Evolutionary conservation across 352 stramenopile species (phyloP).

Genomic region (Pythium oligandrum): DNA sequence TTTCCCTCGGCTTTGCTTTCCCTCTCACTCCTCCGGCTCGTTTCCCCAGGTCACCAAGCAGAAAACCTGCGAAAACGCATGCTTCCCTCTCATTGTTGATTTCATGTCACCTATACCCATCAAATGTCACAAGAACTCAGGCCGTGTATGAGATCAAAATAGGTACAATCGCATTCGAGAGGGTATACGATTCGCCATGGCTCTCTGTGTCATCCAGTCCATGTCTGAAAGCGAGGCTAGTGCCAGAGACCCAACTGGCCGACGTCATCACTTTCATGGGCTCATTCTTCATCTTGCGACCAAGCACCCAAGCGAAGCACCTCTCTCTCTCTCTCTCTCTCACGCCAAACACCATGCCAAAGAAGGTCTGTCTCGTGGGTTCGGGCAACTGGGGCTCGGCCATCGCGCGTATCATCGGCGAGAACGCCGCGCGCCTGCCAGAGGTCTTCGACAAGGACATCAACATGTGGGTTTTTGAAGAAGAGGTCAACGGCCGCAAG

Average conservation of each 20-base stretch:
- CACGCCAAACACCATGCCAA: conserved; percentile 26
- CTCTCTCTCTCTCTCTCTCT: conserved; percentile 2
- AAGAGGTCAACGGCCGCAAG: conserved; percentile 84
- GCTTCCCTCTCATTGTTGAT: conserved; percentile 3
- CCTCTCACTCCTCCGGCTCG: neutral
- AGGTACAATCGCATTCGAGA: neutral
- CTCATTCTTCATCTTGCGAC: conserved; percentile 2
- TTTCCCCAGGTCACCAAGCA: conserved; percentile 9
- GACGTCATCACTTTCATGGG: conserved; percentile 4
- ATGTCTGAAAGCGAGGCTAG: no score
- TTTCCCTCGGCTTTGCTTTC: conserved; percentile 1
- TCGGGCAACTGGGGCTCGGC: conserved; percentile 82
- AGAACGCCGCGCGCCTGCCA: conserved; percentile 51
- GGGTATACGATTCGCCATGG: conserved; percentile 1
- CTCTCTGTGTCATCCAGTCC: neutral
- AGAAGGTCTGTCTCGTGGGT: conserved; percentile 75
- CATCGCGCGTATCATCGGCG: conserved; percentile 80
- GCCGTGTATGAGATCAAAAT: no score
- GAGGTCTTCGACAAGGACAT: conserved; percentile 87
- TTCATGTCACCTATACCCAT: neutral
- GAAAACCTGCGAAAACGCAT: conserved; percentile 11
- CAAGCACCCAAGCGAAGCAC: neutral
- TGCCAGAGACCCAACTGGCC: no score
- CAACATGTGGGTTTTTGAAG: conserved; percentile 97
- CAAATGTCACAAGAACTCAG: conserved; percentile 6